Evolutionary conservation across 768 basidiomycete genomes (phyloP), one percentile per base, ranked within the genome.

Genomic region (Nidula microcarpa): DNA sequence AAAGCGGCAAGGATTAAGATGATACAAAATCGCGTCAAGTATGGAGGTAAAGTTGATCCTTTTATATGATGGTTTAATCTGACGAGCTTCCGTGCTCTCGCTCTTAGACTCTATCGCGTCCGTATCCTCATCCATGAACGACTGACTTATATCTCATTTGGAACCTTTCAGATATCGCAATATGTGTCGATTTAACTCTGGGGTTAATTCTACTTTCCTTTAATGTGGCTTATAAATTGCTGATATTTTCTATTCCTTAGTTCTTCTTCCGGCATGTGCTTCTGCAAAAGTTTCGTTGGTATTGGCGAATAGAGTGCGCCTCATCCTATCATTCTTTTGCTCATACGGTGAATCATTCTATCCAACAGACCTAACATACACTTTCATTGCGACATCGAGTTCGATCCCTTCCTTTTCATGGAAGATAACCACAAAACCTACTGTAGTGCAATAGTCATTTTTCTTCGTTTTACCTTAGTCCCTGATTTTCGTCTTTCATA

Each of bases 131-230:
- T 35, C 18, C 10, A 8, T 36, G 49, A 14, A 50, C 17, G 43
- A 18, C 23, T 33, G 16, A 30, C 33, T 18, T 50, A 32, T 14
- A 17, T 33, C 41, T 41, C 39, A 17, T 13, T 13, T 2, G 5
- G 16, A 41, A 41, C 16, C 13, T 41, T 41, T 41, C 39, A 86
- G 83, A 16, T 96, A 97, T 63, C 85, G 94, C 37, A 94, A 96
- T 60, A 96, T 97, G 95, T 97, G 95, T 69, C 84, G 95, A 8
- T 98, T 86, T 70, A 93, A 95, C 70, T 94, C 91, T 46, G 93
- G 91, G 34, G 91, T 92, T 68, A 58, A 85, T 72, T 41, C 16
- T 41, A 47, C 33, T 49, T 52, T 16, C 36, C 18, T 6, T 52
- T 46, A 46, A 49, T 45, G 35, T 45, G 16, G 39, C 13, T 41